These are phyloP conservation scores for Podaxis sp. DNA, from an alignment of 768 basidiomycete species.

Conservation along the genomic window DNA sequence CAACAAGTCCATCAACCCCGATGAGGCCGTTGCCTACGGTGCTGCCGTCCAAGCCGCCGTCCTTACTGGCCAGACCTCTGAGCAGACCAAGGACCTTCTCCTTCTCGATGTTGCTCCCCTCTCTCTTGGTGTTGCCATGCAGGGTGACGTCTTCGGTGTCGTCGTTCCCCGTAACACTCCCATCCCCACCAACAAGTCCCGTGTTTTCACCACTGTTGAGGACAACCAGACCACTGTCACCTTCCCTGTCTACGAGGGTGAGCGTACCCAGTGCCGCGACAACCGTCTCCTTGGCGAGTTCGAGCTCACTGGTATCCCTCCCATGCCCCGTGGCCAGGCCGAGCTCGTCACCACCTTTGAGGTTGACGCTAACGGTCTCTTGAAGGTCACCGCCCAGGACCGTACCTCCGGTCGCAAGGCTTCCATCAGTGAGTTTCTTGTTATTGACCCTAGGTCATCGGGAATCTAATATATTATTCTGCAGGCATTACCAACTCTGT, in stretches of 20 bases:
- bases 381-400: constrained; percentile 98
- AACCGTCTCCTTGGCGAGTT: constrained; percentile 99
- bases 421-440: constrained; percentile 74
- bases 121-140: constrained; percentile 99
- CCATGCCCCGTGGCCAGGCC: constrained; percentile 99
- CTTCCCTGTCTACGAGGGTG: constrained; percentile 99
- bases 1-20: constrained; percentile 99
- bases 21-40: constrained; percentile 99
- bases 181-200: constrained; percentile 98
- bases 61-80: constrained; percentile 97
- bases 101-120: constrained; percentile 98
- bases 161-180: constrained; percentile 99
- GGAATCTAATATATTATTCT: constrained; percentile 19
- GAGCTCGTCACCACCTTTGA: constrained; percentile 99
- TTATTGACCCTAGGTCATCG: background rate
- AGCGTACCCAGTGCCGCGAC: constrained; percentile 99
- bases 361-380: constrained; percentile 98
- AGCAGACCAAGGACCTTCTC: constrained; percentile 97
- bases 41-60: constrained; percentile 99
- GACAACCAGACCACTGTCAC: constrained; percentile 99
- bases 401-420: constrained; percentile 99
- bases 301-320: constrained; percentile 98
- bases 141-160: constrained; percentile 99
- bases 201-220: constrained; percentile 99
- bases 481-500: constrained; percentile 97